Evolutionary conservation across 192 early-diverging fungal species (phyloP).

Genomic region (Coemansia reversa): DNA sequence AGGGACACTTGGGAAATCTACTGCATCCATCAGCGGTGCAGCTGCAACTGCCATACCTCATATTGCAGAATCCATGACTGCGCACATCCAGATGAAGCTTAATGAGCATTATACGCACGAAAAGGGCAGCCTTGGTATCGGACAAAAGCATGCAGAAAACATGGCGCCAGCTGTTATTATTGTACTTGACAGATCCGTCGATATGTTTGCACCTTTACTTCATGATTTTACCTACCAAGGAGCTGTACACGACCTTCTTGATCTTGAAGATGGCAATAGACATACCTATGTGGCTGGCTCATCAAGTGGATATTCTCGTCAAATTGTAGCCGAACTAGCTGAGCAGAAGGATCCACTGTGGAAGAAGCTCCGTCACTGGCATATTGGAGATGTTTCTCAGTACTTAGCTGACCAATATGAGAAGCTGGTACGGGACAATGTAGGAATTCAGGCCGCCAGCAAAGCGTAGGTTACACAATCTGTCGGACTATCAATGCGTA

Average conservation of each 20-base stretch:
- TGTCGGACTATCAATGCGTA: background rate
- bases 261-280: constrained; percentile 35
- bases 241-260: constrained; percentile 88
- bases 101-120: constrained; percentile 68
- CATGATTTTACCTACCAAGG: constrained; percentile 99
- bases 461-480: constrained; percentile 20
- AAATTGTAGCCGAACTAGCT: constrained; percentile 31
- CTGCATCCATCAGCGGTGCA: background rate
- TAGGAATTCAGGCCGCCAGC: constrained; percentile 23
- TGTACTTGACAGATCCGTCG: constrained; percentile 87
- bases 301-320: constrained; percentile 12
- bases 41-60: constrained; percentile 10
- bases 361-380: constrained; percentile 48
- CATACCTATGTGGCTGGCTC: constrained; percentile 18
- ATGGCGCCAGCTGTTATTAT: constrained; percentile 73
- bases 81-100: constrained; percentile 60
- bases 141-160: background rate
- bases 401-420: constrained; percentile 34
- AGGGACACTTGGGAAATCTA: background rate
- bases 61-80: constrained; percentile 44
- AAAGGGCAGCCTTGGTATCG: constrained; percentile 22
- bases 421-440: constrained; percentile 28
- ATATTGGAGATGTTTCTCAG: constrained; percentile 45
- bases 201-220: constrained; percentile 83
- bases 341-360: constrained; percentile 53